Conservation (phyloP, 2,329 filamentous ascomycete genomes). For the Verticillium isaacii region DNA sequence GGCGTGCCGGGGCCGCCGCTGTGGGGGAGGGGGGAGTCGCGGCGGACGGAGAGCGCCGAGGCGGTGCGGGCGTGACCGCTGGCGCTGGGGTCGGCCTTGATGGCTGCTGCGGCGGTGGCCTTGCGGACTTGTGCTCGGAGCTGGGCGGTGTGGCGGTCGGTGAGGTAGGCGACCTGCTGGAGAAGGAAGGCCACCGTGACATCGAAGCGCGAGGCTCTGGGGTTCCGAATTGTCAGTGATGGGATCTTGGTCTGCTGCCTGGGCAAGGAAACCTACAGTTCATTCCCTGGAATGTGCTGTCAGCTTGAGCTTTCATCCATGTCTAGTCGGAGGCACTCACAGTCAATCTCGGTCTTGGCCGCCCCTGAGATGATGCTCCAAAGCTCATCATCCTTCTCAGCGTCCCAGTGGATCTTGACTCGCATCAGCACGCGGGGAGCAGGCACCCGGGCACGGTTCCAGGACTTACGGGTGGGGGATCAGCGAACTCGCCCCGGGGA, state of each 20-base stretch:
- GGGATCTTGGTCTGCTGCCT: constrained; percentile 8
- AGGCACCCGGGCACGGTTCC: background rate
- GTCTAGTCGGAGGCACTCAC: constrained; percentile 41
- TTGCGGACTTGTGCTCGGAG: constrained; percentile 87
- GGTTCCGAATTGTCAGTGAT: constrained; percentile 4
- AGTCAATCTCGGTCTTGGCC: constrained; percentile 81
- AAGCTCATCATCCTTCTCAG: constrained; percentile 76
- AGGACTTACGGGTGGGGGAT: constrained; percentile 72
- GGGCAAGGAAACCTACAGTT: constrained; percentile 52
- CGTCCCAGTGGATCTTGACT: constrained; percentile 77
- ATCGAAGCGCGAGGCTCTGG: constrained; percentile 69
- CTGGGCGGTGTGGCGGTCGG: constrained; percentile 84
- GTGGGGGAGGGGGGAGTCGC: constrained; percentile 49
- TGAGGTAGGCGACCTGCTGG: constrained; percentile 90
- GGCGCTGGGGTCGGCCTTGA: constrained; percentile 49
- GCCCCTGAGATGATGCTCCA: constrained; percentile 87
- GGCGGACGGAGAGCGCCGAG: constrained; percentile 53
- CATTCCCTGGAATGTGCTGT: constrained; percentile 55
- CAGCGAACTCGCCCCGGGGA: constrained; percentile 78
- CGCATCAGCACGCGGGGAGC: constrained; percentile 14
- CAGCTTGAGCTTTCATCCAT: background rate
- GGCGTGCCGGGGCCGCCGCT: constrained; percentile 43
- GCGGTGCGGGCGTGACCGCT: constrained; percentile 34
- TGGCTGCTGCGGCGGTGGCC: constrained; percentile 53
- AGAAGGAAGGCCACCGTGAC: constrained; percentile 85